Evolutionary conservation across 2,329 filamentous ascomycete genomes (phyloP), one percentile per base, ranked within the genome.

Genomic region (Purpureocillium takamizusanense): DNA sequence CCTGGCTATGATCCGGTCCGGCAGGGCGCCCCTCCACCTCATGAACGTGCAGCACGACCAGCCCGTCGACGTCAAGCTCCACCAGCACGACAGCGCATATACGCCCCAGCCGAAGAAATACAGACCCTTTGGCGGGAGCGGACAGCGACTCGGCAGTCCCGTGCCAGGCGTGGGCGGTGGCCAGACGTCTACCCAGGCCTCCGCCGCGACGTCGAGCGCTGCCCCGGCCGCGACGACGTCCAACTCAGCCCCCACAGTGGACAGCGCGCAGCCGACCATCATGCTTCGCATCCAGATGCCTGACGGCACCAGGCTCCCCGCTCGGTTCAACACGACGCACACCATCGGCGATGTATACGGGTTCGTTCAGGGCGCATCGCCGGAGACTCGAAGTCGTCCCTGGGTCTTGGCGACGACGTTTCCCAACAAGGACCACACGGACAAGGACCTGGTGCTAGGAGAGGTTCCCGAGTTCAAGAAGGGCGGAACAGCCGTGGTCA

Each of bases 341-440:
- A 92, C 85, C 0, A 64, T 94, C 34, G 81, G 78, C 13, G 82
- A 90, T 47, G 72, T 94, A 8, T 90, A 92, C 58, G 66, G 70
- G 8, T 90, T 90, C 51, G 76, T 90, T 43, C 66, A 75, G 42
- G 69, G 72, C n/a, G 73, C 83, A 0, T 80, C 74, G 18, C 57
- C 78, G 0, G 70, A 70, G 7, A 72, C 74, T 36, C 63, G 65
- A 23, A 54, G 61, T 30, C 72, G 85, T n/a, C 51, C 70, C 4
- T 92, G 83, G 70, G 81, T 86, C 3, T 66, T 94, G 32, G 83
- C 82, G 46, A 92, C 86, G 0, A 90, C 85, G 0, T 92, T 92
- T 59, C 86, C 86, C 4, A 86, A 78, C 53, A 88, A 86, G 62
- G 83, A 90, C 38, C 74, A 90, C 46, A 79, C 72, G 2, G 83